These are phyloP conservation scores for Crinitomyces ghanaensis DNA, from an alignment of 805 yeast genomes.

Conservation along the genomic window DNA sequence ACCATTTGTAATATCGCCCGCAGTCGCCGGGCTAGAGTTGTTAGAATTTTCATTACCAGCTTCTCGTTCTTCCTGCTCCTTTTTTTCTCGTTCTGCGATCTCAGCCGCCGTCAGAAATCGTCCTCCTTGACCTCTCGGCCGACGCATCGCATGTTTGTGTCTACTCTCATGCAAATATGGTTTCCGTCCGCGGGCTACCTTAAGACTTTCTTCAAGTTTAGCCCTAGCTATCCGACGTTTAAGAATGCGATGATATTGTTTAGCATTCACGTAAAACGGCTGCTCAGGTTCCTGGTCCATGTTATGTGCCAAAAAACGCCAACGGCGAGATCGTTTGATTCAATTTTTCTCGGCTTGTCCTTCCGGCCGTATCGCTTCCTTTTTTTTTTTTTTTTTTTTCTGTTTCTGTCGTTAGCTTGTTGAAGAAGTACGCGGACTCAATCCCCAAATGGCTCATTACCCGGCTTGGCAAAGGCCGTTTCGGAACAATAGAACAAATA, in stretches of 20 bases:
- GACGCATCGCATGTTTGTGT: conserved; percentile 97
- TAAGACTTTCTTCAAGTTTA: conserved; percentile 75
- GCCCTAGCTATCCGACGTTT: conserved; percentile 93
- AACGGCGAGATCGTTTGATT: no score
- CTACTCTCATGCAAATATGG: conserved; percentile 95
- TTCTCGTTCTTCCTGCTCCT: conserved; percentile 22
- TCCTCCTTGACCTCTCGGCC: conserved; percentile 99
- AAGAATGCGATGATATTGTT: conserved; percentile 89
- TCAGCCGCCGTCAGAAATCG: conserved; percentile 90
- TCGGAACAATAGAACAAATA: no score
- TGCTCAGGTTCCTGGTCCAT: conserved; percentile 41
- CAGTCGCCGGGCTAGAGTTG: no score
- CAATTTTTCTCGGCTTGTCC: no score
- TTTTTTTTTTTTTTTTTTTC: no score
- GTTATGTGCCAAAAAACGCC: no score
- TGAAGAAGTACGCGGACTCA: no score
- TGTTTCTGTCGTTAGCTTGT: no score
- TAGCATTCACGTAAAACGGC: conserved; percentile 95
- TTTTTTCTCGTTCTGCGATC: conserved; percentile 45
- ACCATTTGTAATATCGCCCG: conserved; percentile 1
- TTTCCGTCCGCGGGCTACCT: conserved; percentile 79
- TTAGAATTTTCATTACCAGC: conserved; percentile 6
- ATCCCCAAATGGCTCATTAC: no score
- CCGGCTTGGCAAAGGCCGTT: no score
- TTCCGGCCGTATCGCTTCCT: no score